phyloP scores from a whole-genome alignment of 331 rosid species.

The Phaseolus coccineus region DNA sequence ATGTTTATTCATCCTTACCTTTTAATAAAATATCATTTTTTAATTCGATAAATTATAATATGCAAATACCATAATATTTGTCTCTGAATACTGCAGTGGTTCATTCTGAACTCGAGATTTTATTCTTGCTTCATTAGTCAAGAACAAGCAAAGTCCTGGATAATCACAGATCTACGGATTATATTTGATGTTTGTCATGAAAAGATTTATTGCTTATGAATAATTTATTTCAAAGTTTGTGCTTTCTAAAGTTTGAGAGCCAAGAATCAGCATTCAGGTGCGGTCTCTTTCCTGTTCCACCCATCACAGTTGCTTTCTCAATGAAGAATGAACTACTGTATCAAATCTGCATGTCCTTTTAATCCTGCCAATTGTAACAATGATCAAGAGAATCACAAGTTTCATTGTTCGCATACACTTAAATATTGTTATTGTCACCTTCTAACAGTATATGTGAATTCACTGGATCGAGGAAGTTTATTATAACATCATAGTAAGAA shows the following conservation, averaged over 20 bases:
- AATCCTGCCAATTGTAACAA: not conserved
- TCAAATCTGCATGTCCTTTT: not conserved
- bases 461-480: conserved; percentile 14
- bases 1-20: not conserved
- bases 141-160: conserved; percentile 1
- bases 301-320: not conserved
- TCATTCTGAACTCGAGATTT: not conserved
- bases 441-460: conserved; percentile 10
- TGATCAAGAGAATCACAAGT: conserved; percentile 7
- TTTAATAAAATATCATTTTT: not conserved
- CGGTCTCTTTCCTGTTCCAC: not conserved
- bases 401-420: not conserved
- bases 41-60: not conserved
- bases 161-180: not conserved
- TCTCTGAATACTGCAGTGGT: not conserved
- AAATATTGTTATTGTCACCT: conserved; percentile 7
- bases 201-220: not conserved
- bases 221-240: not conserved
- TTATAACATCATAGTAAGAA: not conserved
- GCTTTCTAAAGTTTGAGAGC: not conserved
- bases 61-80: not conserved
- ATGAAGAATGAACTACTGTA: conserved; percentile 6
- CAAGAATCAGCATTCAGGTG: not conserved
- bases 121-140: conserved; percentile 12
- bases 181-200: not conserved